Base-by-base conservation (phyloP, 768 basidiomycete species). In the Leucocoprinus sp. region DNA sequence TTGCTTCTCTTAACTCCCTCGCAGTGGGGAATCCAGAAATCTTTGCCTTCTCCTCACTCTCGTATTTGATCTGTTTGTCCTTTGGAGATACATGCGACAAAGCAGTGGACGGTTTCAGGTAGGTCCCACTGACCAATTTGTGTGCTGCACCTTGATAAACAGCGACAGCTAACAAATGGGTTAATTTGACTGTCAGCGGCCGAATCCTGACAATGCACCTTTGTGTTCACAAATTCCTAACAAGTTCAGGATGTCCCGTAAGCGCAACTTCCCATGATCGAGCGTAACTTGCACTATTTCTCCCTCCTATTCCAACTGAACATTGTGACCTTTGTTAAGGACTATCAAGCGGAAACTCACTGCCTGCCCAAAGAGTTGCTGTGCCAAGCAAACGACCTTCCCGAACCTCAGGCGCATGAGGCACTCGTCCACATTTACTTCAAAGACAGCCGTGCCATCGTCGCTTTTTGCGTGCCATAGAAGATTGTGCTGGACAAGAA, bases 401-500 rank as follows among this genome's bases (percentile, higher is more conserved):
- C 92, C 93, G 60, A 91, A 95, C 52, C 92, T 68, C 59, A 91
- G 55, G 45, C 93, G 71, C 64, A 80, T 68, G 27, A 96, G 69
- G 59, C 92, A 93, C 57, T 92, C 90, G 43, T 84, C 77, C 11
- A 79, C 66, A 55, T 92, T 91, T 51, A 95, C 68, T 60, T 96
- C 92, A 38, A 87, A 70, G 47, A 86, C 74, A 51, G 84, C 85
- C 4, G 76, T 78, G 33, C 80, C 82, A n/a, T 80, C 78, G 7
- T 81, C 80, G 4, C 73, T 73, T 29, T 74, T 74, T 7, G 82
- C 76, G 57, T 92, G 88, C 87, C 91, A 93, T 35, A 93, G 69
- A 35, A 96, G 63, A 62, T 96, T 93, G 59, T 97, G 93, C 59
- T 97, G 93, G 14, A 93, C 72, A 43, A 97, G 75, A 36, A 84